Base-by-base conservation (phyloP, 768 basidiomycete species). In the Leccinellum luteum region DNA sequence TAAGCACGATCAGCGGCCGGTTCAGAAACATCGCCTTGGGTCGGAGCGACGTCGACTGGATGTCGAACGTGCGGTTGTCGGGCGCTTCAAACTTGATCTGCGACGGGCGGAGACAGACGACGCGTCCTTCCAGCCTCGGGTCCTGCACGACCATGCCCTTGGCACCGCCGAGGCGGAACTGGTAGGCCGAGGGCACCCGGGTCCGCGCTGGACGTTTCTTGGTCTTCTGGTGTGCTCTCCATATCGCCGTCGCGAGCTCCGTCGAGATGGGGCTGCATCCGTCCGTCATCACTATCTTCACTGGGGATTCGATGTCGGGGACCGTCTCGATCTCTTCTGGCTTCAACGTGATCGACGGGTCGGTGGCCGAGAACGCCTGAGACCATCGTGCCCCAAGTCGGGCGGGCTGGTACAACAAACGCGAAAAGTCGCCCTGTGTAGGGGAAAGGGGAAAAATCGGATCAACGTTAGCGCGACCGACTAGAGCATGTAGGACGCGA, bases 321-420 rank as follows among this genome's bases (percentile, higher is more conserved):
- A 72, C 69, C 13, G 0, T 43, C 3, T 5, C 4, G 23, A 83
- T 76, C 60, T 81, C 73, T 15, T 74, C 52, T 13, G 56, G 55
- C 30, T 64, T 54, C 21, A 82, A 67, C 3, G 69, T 64, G 15
- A 81, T 68, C 0, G 77, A 79, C 0, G 81, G 76, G 44, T 82
- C 78, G 0, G 81, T 81, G 1, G 80, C 73, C 1, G 81, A 79
- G 63, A 84, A 83, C 1, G 78, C 80, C 64, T 83, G 82, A 27
- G 79, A 74, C 76, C 83, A 79, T 23, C 81, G 74, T n/a, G 81
- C 81, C 6, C 74, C 81, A 10, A 78, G 75, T 43, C 78, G 71
- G 12, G 81, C 79, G n/a, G 81, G 82, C 51, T 74, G 69, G 50
- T 71, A 54, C 17, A 56, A 30, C 48, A 79, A 64, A 15, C 60